Evolutionary conservation across 331 rosid genomes (phyloP), one percentile per base, ranked within the genome.

Genomic region (Acacia pycnantha): DNA sequence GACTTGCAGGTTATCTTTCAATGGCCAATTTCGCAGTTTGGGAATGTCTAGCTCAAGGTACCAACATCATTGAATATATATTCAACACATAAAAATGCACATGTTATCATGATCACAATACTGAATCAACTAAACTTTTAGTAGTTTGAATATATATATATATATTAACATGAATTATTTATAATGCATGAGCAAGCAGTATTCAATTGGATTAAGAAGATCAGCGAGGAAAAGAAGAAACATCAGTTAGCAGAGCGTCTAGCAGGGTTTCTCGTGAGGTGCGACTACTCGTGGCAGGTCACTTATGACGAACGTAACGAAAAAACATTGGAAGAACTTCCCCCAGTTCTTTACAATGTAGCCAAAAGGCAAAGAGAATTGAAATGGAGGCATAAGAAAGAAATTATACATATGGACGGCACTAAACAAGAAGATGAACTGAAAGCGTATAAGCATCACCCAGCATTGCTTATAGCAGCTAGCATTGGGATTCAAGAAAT

Each of bases 401-500:
- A 37, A 37, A 9, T 11, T 26, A 0, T 4, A 33, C 5, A 33
- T 3, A 33, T 1, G 2, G 41, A 37, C 0, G 7, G 0, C 41
- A 5, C 7, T 37, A 6, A 35, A 4, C 40, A 35, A 19, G 21
- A 16, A 19, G 31, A 69, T 2, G 19, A 3, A 3, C 37, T 33
- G 6, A 0, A 33, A 33, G 5, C 37, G 4, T 33, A 33, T 33
- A 33, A 33, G 37, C 37, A 18, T 1, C 2, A 8, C 46, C 37
- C 67, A 43, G 79, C 85, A 46, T 35, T 79, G 65, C 22, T 81
- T 1, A 19, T 47, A 24, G 79, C 70, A 40, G 53, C 59, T 15
- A 37, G 61, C 29, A 33, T 44, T 4, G 88, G 90, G 62, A 77
- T 82, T 19, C 4, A 11, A 7, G 90, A 84, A 24, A 84, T 87